Percentiles rank a stretch among this genome's conserved stretches.
Evolutionary conservation across 768 basidiomycete genomes (phyloP).

Genomic region (Amanita thiersii): DNA sequence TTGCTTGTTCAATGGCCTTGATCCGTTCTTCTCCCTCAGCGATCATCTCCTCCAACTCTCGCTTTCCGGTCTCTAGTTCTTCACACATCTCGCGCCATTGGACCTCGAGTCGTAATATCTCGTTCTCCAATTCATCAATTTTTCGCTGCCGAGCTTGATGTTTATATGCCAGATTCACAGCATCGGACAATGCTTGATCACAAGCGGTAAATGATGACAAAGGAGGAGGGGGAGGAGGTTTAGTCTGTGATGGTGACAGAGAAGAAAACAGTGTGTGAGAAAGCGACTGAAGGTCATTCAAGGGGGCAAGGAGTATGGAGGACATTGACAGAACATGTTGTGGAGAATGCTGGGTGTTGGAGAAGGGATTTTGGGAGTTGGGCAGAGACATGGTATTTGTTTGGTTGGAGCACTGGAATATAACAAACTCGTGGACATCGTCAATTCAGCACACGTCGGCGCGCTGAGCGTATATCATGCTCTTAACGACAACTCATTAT

Average conservation of each 20-base stretch:
- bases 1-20: slow-evolving; percentile 62
- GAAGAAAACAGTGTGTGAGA: slow-evolving; percentile 67
- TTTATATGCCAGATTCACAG: slow-evolving; percentile 53
- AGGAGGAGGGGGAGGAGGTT: slow-evolving; percentile 55
- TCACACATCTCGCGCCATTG: slow-evolving; percentile 63
- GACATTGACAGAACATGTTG: slow-evolving; percentile 43
- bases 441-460: not conserved
- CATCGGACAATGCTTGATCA: slow-evolving; percentile 58
- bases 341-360: slow-evolving; percentile 2
- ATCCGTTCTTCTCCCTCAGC: slow-evolving; percentile 70
- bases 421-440: not conserved
- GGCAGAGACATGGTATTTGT: slow-evolving; percentile 11
- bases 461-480: slow-evolving; percentile 3
- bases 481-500: slow-evolving; percentile 5
- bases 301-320: slow-evolving; percentile 49
- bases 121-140: slow-evolving; percentile 64
- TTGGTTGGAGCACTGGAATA: slow-evolving; percentile 1
- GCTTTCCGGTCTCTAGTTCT: slow-evolving; percentile 57
- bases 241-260: slow-evolving; percentile 57
- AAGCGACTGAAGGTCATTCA: slow-evolving; percentile 53
- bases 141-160: slow-evolving; percentile 73
- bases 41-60: slow-evolving; percentile 61
- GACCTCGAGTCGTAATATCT: slow-evolving; percentile 59
- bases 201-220: slow-evolving; percentile 50
- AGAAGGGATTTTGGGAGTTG: slow-evolving; percentile 1